Evolutionary conservation across 73 alveolate species (phyloP), one percentile per base, ranked within the genome.

Genomic region (Breviolum minutum): DNA sequence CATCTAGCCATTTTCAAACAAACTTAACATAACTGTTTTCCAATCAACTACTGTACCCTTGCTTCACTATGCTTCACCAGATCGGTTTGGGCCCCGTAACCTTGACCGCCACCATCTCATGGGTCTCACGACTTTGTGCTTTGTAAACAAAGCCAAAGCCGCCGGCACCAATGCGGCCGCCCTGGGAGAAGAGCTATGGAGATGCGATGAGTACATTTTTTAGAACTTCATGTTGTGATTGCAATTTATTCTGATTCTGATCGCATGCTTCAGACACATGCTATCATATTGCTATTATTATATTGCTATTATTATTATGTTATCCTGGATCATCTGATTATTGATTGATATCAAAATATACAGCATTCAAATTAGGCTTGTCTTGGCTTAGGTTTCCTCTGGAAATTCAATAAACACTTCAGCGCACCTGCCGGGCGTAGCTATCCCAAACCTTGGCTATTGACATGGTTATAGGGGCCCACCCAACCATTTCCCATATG

Each of bases 61-160:
- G 40, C 89, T 4, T 69, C 68, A 40, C 89, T 10, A 30, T 54
- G 70, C 48, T 7, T 69, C 68, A 13, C 70, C 40, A 27, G 14
- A 8, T 26, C 16, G 17, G 26, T 8, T 3, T 26, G n/a, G n/a
- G 84, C 54, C 2, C 29, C 81, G 27, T 62, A 19, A 70, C 96
- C 96, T 90, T 90, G 63, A 90, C 84, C 63, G 96, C 96, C 87
- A 90, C 96, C 86, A 40, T 30, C 74, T 69, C 87, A 16, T 54
- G 20, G n/a, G 87, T 40, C 76, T 26, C 62, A 30, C 80, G 80
- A 62, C 84, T 71, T 32, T 74, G 69, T 22, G 96, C 96, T 26
- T 74, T 61, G 96, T 68, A 90, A 29, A 90, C 96, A 60, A 90
- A 90, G 87, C 96, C 96, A 76, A 90, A 90, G 96, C 96, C 96